phyloP scores from a whole-genome alignment of 129 eudicot species.

The Scalesia atractyloides region DNA sequence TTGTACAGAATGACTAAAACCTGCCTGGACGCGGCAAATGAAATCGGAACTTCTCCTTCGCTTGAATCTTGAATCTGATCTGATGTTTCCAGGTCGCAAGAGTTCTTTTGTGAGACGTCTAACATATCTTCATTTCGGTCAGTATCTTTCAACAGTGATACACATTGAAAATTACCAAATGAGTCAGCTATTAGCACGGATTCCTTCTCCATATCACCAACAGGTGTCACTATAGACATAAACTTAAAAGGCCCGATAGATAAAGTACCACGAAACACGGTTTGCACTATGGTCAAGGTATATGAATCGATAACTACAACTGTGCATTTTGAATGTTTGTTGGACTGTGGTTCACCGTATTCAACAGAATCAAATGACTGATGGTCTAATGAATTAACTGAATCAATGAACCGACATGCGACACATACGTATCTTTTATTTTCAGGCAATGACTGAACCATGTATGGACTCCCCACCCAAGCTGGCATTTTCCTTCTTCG shows the following conservation, averaged over 20 bases:
- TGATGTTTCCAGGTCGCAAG: constrained; percentile 35
- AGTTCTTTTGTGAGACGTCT: constrained; percentile 36
- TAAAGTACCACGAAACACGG: constrained; percentile 75
- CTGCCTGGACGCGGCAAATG: constrained; percentile 60
- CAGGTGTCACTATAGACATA: constrained; percentile 62
- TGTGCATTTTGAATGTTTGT: constrained; percentile 57
- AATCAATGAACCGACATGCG: constrained; percentile 55
- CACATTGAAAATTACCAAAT: constrained; percentile 60
- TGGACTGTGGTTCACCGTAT: constrained; percentile 39
- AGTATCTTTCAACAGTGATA: constrained; percentile 59
- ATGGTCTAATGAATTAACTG: constrained; percentile 40
- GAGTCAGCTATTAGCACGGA: constrained; percentile 70
- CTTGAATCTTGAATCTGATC: constrained; percentile 41
- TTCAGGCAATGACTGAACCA: constrained; percentile 69
- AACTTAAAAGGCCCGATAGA: constrained; percentile 72
- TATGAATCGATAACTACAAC: constrained; percentile 81
- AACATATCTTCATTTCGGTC: constrained; percentile 38
- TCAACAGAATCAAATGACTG: constrained; percentile 45
- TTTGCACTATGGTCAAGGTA: constrained; percentile 75
- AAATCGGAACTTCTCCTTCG: constrained; percentile 55
- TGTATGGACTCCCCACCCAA: constrained; percentile 89
- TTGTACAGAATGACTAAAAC: constrained; percentile 63
- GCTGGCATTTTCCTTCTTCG: constrained; percentile 96
- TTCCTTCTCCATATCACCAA: constrained; percentile 57
- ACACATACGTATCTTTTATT: constrained; percentile 87